Percentiles rank a stretch among this genome's conserved stretches.
Conservation (phyloP, 2,329 filamentous ascomycete species). For the Blastomyces gilchristii region DNA sequence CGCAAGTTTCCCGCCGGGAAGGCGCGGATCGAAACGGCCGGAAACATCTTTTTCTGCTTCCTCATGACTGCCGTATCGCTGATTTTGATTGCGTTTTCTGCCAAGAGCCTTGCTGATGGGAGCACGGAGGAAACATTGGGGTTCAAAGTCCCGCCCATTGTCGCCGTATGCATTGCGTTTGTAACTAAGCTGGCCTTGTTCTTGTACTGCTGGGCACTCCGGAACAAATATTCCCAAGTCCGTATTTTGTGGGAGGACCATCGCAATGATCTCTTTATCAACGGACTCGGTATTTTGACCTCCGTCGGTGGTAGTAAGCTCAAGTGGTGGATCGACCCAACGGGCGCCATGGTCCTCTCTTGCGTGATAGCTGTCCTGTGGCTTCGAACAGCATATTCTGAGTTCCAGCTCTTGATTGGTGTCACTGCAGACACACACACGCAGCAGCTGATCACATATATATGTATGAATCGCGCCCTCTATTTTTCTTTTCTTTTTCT, state of each 20-base stretch:
- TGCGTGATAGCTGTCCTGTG: constrained; percentile 68
- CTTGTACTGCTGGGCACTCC: constrained; percentile 82
- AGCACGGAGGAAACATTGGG: constrained; percentile 43
- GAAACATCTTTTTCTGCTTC: constrained; percentile 94
- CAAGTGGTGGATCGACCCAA: constrained; percentile 88
- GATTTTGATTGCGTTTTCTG: constrained; percentile 83
- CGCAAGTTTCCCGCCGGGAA: constrained; percentile 84
- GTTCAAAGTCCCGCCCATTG: constrained; percentile 73
- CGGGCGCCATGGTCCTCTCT: constrained; percentile 78
- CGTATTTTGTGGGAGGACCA: constrained; percentile 94
- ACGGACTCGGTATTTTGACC: constrained; percentile 83
- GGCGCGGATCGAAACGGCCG: constrained; percentile 85
- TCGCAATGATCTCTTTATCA: constrained; percentile 94
- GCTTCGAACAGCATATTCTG: constrained; percentile 72
- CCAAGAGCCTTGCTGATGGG: constrained; percentile 53
- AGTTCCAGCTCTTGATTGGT: constrained; percentile 86
- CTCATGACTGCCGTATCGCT: constrained; percentile 88
- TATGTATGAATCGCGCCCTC: constrained; percentile 45
- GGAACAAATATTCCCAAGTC: constrained; percentile 84
- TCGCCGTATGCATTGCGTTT: constrained; percentile 78
- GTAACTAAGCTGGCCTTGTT: constrained; percentile 73
- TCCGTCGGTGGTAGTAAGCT: constrained; percentile 85
- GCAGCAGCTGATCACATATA: constrained; percentile 91
- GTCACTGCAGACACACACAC: constrained; percentile 75
- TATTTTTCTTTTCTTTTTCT: not conserved